Conservation (phyloP, 768 basidiomycete species). For the Boletus subparvulus region DNA sequence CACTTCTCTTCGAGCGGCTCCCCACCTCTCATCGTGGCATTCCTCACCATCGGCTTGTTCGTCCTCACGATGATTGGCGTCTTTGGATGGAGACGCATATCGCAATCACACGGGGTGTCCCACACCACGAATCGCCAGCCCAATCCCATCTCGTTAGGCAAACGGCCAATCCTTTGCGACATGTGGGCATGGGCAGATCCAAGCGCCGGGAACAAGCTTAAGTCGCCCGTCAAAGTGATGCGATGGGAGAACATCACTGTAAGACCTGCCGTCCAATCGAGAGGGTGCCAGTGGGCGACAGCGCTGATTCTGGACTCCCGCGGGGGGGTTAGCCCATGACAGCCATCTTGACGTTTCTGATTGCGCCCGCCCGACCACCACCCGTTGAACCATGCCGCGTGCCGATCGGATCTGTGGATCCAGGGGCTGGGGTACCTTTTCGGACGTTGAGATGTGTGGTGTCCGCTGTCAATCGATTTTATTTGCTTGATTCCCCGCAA, state of each 20-base stretch:
- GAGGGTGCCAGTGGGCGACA: not conserved
- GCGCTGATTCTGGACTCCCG: not conserved
- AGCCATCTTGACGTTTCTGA: constrained; percentile 7
- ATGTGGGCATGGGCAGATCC: too few relatives aligned
- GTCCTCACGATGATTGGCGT: too few relatives aligned
- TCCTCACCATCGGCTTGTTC: too few relatives aligned
- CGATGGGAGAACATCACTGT: constrained; percentile 46
- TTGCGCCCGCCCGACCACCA: too few relatives aligned
- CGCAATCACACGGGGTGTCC: too few relatives aligned
- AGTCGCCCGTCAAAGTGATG: constrained; percentile 6
- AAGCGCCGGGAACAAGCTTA: not conserved
- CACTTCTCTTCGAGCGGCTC: too few relatives aligned
- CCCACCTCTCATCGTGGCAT: too few relatives aligned
- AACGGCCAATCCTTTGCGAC: too few relatives aligned
- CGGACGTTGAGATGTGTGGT: not conserved
- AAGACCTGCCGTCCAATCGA: constrained; percentile 5
- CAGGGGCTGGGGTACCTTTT: not conserved
- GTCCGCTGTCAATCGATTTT: constrained; percentile 4
- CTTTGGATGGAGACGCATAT: too few relatives aligned
- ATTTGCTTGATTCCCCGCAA: not conserved
- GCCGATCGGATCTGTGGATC: not conserved
- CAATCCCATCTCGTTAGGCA: too few relatives aligned
- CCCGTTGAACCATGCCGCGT: not conserved
- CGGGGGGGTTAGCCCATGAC: constrained; percentile 24
- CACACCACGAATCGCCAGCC: too few relatives aligned